Percentiles rank a stretch among this genome's conserved stretches.
These are phyloP conservation scores for Lachnellula suecica DNA, from an alignment of 2,329 filamentous ascomycete species.

Conservation along the genomic window DNA sequence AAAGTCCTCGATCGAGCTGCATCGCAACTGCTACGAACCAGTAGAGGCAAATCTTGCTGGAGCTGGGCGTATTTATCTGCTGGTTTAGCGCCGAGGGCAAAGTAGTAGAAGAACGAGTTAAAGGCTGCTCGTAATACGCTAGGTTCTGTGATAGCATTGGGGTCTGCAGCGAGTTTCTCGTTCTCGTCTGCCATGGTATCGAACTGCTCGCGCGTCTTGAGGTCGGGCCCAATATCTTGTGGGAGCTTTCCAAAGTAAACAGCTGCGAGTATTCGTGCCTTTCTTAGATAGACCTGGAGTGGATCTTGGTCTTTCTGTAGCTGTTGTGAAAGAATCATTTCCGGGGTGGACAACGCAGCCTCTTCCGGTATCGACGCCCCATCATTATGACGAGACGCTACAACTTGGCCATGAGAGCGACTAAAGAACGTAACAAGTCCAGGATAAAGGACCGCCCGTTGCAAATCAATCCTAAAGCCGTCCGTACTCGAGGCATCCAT, in stretches of 20 bases:
- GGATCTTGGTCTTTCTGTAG: background rate
- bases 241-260: background rate
- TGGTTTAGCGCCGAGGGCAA: background rate
- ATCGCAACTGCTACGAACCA: background rate
- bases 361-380: background rate
- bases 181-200: background rate
- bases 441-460: background rate
- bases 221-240: background rate
- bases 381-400: background rate
- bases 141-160: background rate
- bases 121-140: background rate
- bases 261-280: background rate
- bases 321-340: constrained; percentile 1
- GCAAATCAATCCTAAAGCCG: background rate
- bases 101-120: background rate
- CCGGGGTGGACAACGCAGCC: background rate
- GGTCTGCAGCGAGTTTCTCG: background rate
- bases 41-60: background rate
- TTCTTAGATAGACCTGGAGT: background rate
- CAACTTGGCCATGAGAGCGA: background rate
- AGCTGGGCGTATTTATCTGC: background rate
- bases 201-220: background rate
- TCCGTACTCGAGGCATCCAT: background rate
- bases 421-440: background rate
- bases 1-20: background rate